These are phyloP conservation scores for Sonneratia alba DNA, from an alignment of 345 rosid species.

Conservation along the genomic window DNA sequence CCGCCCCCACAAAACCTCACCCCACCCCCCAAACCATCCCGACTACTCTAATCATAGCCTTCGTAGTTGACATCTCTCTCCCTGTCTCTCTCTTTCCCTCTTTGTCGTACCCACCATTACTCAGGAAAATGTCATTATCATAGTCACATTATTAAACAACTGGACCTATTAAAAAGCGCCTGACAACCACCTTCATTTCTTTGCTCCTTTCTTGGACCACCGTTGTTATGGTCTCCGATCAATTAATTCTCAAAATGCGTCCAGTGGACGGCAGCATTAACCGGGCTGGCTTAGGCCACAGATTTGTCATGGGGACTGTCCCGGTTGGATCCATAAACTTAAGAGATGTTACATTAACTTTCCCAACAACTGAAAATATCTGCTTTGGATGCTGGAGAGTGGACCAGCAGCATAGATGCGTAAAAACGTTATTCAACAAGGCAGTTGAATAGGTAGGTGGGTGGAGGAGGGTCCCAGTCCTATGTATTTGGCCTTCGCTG, in stretches of 20 bases:
- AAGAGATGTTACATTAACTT: not conserved
- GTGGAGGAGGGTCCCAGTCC: not conserved
- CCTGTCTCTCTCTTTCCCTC: not conserved
- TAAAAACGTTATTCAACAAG: not conserved
- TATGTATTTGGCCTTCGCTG: not conserved
- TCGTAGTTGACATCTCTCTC: slow-evolving; percentile 3
- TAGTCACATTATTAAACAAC: not conserved
- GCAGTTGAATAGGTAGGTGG: not conserved
- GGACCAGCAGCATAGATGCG: not conserved
- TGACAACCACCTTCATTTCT: not conserved
- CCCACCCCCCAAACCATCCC: not conserved
- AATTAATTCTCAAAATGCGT: too few species aligned
- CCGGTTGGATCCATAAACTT: too few species aligned
- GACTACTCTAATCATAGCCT: not conserved
- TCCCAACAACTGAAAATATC: not conserved
- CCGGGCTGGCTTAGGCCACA: too few species aligned
- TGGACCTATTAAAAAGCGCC: not conserved
- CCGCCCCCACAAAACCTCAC: too few species aligned
- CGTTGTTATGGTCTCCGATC: not conserved
- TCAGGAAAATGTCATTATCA: not conserved
- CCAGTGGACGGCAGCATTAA: too few species aligned
- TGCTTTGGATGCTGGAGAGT: not conserved
- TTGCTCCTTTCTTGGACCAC: not conserved
- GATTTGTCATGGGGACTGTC: too few species aligned
- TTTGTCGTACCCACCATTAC: not conserved